Conservation (phyloP, 306 rosid genomes). For the Trichosanthes truncata region DNA sequence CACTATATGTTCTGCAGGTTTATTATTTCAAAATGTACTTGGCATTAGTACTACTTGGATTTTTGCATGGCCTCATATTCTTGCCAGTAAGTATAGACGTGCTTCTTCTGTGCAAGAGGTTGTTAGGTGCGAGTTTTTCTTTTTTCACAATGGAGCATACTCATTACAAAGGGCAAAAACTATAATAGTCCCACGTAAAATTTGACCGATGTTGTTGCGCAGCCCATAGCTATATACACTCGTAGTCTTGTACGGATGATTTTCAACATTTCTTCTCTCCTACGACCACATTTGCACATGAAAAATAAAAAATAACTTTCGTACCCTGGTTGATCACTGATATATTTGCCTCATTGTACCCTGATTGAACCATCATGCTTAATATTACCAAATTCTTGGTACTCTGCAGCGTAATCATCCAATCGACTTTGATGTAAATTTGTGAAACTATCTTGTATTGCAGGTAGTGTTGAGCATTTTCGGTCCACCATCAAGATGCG, state of each 20-base stretch:
- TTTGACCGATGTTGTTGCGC: not conserved
- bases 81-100: slow-evolving; percentile 54
- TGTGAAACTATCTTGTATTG: not conserved
- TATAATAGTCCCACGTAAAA: not conserved
- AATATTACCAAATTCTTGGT: not conserved
- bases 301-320: too few relatives aligned
- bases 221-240: not conserved
- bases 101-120: not conserved
- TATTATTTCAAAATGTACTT: slow-evolving; percentile 95
- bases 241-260: not conserved
- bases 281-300: not conserved
- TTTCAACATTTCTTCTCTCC: not conserved
- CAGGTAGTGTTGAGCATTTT: slow-evolving; percentile 84
- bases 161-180: not conserved
- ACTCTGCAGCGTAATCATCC: not conserved
- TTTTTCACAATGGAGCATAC: not conserved
- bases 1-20: slow-evolving; percentile 44
- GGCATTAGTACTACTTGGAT: slow-evolving; percentile 89
- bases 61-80: slow-evolving; percentile 92
- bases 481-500: slow-evolving; percentile 89
- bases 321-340: not conserved
- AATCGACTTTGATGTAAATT: not conserved
- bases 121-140: not conserved
- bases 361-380: not conserved
- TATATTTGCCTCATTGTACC: not conserved